Evolutionary conservation across 2,329 filamentous ascomycete species (phyloP).

Genomic region (Cladorrhinum sp.): DNA sequence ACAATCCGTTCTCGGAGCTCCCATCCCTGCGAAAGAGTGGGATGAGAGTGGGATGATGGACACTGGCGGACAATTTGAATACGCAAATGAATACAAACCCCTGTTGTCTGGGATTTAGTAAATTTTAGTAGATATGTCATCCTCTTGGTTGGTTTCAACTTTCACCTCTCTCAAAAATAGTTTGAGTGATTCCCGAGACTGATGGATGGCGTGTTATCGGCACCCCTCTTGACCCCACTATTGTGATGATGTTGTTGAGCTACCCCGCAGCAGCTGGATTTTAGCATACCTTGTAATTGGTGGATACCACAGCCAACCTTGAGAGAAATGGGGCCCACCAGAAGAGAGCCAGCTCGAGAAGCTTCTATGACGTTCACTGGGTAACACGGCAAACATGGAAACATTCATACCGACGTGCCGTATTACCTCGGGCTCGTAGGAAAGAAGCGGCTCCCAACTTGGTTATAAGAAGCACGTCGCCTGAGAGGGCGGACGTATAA

Average conservation of each 20-base stretch:
- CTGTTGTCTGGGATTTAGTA: neutral
- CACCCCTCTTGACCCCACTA: neutral
- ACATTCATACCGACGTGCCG: neutral
- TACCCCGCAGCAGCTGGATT: conserved; percentile 9
- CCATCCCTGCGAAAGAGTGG: conserved; percentile 7
- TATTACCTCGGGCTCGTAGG: neutral
- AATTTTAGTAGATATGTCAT: neutral
- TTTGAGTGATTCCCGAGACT: neutral
- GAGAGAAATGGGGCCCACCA: neutral
- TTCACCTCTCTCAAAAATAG: neutral
- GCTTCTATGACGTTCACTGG: neutral
- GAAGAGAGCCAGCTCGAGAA: conserved; percentile 1
- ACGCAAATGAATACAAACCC: neutral
- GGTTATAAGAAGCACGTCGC: neutral
- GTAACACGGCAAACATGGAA: neutral
- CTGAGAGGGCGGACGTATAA: no score
- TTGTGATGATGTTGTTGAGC: neutral
- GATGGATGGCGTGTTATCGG: neutral
- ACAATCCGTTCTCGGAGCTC: conserved; percentile 10
- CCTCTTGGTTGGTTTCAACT: neutral
- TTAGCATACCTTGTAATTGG: neutral
- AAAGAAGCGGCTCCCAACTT: neutral
- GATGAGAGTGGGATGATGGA: conserved; percentile 1
- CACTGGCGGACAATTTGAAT: neutral
- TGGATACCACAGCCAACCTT: neutral